phyloP scores from a whole-genome alignment of 768 basidiomycete species.

The Rhodotorula kratochvilovae region DNA sequence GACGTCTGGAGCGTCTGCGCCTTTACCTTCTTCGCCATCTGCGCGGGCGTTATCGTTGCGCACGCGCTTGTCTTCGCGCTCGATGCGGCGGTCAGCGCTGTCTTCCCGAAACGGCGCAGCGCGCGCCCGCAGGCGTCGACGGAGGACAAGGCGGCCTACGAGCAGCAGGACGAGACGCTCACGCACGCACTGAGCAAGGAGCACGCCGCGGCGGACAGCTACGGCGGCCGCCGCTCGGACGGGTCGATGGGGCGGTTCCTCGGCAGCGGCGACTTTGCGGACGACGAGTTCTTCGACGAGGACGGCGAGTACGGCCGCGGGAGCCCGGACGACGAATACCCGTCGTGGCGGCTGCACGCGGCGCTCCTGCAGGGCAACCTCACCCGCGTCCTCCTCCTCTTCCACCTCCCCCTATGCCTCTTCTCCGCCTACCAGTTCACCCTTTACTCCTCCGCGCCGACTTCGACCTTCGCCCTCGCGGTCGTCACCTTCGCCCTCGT shows the following conservation, averaged over 20 bases:
- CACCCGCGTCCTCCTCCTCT: conserved; percentile 79
- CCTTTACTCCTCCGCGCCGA: conserved; percentile 56
- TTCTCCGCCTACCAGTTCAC: conserved; percentile 86
- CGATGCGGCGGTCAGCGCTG: conserved; percentile 52
- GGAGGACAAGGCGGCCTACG: conserved; percentile 37
- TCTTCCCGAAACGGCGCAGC: conserved; percentile 48
- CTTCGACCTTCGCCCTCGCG: conserved; percentile 69
- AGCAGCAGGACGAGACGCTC: background rate
- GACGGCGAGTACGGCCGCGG: conserved; percentile 5
- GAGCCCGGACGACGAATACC: conserved; percentile 11
- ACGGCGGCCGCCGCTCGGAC: conserved; percentile 5
- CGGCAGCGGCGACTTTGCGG: conserved; percentile 22
- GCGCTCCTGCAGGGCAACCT: conserved; percentile 62
- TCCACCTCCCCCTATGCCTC: conserved; percentile 89
- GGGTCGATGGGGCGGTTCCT: conserved; percentile 19
- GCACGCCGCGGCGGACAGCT: background rate
- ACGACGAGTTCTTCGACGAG: conserved; percentile 26
- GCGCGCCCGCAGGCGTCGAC: conserved; percentile 44
- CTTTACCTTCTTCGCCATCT: conserved; percentile 69
- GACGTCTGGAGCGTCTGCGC: conserved; percentile 72
- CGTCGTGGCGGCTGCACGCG: conserved; percentile 29
- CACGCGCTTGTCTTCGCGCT: conserved; percentile 68
- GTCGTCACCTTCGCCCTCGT: conserved; percentile 73
- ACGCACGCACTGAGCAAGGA: conserved; percentile 8
- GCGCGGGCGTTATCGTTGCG: conserved; percentile 65